Evolutionary conservation across 257 asterid genomes (phyloP).

Genomic region (Catharanthus roseus): DNA sequence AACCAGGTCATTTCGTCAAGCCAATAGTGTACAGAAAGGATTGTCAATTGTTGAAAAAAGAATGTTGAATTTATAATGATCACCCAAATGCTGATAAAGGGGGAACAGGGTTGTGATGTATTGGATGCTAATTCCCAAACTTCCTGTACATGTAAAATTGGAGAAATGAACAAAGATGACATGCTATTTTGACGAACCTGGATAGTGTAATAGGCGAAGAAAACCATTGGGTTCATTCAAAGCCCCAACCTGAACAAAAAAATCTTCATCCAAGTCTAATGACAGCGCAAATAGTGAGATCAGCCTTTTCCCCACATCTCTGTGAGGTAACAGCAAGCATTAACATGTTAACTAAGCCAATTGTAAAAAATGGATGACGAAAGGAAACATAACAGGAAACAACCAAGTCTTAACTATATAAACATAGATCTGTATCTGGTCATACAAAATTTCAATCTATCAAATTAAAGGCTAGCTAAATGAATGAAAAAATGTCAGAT

Average conservation of each 20-base stretch:
- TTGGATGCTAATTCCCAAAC: not conserved
- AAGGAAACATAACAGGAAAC: not conserved
- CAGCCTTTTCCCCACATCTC: constrained; percentile 43
- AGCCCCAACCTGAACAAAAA: constrained; percentile 48
- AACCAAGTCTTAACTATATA: not conserved
- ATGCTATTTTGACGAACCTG: constrained; percentile 26
- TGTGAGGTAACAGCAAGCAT: constrained; percentile 22
- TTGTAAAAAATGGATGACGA: not conserved
- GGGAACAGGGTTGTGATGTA: not conserved
- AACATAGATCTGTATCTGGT: not conserved
- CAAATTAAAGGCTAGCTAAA: not conserved
- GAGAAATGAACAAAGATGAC: not conserved
- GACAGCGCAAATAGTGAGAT: constrained; percentile 44
- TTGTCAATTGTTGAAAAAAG: not conserved
- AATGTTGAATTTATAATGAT: not conserved
- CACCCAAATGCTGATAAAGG: not conserved
- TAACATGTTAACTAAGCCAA: constrained; percentile 1
- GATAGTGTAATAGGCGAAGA: constrained; percentile 55
- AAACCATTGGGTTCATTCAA: constrained; percentile 29
- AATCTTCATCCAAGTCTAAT: constrained; percentile 45
- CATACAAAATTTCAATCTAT: not conserved
- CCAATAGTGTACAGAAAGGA: not conserved
- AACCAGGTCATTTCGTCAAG: not conserved
- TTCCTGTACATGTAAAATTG: not conserved
- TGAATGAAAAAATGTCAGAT: not conserved